Evolutionary conservation across 495 filamentous ascomycete genomes (phyloP).

Genomic region (Neurospora sp.): DNA sequence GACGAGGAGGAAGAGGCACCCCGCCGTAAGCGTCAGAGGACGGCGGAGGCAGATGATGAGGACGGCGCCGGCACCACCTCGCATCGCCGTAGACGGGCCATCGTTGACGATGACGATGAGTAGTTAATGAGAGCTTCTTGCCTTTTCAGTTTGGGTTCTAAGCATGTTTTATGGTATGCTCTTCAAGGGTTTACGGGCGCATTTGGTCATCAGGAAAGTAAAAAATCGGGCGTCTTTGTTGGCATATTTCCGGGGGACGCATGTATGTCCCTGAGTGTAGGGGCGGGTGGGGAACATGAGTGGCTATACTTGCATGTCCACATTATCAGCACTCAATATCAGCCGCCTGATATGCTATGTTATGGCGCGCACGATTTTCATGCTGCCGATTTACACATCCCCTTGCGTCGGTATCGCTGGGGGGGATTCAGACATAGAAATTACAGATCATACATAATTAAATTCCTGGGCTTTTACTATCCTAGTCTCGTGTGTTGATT

Average conservation of each 20-base stretch:
- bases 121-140: slow-evolving; percentile 12
- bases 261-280: background rate
- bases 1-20: slow-evolving; percentile 39
- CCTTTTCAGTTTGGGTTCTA: background rate
- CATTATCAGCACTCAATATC: background rate
- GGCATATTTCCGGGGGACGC: background rate
- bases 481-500: background rate
- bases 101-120: slow-evolving; percentile 44
- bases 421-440: background rate
- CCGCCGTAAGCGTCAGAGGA: slow-evolving; percentile 39
- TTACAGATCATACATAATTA: background rate
- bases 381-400: background rate
- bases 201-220: slow-evolving; percentile 3
- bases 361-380: background rate
- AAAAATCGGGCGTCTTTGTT: background rate
- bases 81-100: slow-evolving; percentile 27
- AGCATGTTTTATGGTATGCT: background rate
- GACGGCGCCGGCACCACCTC: slow-evolving; percentile 27
- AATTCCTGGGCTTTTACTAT: background rate
- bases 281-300: background rate
- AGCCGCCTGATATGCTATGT: background rate
- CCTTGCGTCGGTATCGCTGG: background rate
- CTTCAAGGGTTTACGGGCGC: background rate
- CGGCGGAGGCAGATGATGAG: slow-evolving; percentile 29
- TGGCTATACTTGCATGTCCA: background rate